These are phyloP conservation scores for Brettanomyces nanus DNA, from an alignment of 805 yeast species.

Conservation along the genomic window DNA sequence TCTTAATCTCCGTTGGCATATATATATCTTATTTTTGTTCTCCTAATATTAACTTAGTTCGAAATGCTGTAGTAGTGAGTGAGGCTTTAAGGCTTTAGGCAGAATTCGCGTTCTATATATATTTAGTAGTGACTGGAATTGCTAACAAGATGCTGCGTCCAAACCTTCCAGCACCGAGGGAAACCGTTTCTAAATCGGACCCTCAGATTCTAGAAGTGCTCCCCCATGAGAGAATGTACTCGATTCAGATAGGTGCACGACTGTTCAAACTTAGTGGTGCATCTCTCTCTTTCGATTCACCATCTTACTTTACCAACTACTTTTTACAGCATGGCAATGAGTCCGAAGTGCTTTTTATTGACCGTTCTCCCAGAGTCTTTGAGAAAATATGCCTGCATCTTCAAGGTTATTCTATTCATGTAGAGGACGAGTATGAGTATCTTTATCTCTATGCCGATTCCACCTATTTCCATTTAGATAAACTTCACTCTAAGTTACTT, in stretches of 20 bases:
- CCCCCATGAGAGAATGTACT: slow-evolving; percentile 63
- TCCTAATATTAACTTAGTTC: no score
- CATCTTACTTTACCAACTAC: slow-evolving; percentile 77
- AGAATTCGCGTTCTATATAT: no score
- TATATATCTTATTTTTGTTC: no score
- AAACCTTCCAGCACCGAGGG: slow-evolving; percentile 1
- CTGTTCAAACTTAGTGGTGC: slow-evolving; percentile 70
- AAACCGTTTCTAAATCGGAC: background rate
- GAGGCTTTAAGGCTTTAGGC: no score
- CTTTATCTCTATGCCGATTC: slow-evolving; percentile 63
- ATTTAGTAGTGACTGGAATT: no score
- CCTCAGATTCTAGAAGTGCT: slow-evolving; percentile 38
- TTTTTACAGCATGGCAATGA: slow-evolving; percentile 37
- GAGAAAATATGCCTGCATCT: slow-evolving; percentile 60
- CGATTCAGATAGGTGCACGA: slow-evolving; percentile 61
- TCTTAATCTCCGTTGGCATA: no score
- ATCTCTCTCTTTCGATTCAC: slow-evolving; percentile 77
- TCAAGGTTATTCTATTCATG: slow-evolving; percentile 67
- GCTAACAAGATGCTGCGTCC: no score
- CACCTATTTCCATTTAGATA: slow-evolving; percentile 56
- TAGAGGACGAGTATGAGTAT: slow-evolving; percentile 53
- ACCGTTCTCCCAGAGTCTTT: slow-evolving; percentile 66
- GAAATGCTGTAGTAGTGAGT: no score
- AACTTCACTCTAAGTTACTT: slow-evolving; percentile 39
- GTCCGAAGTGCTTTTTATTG: slow-evolving; percentile 48